phyloP scores from a whole-genome alignment of 108 stramenopile genomes.

The Cyclostephanos invisitatus region DNA sequence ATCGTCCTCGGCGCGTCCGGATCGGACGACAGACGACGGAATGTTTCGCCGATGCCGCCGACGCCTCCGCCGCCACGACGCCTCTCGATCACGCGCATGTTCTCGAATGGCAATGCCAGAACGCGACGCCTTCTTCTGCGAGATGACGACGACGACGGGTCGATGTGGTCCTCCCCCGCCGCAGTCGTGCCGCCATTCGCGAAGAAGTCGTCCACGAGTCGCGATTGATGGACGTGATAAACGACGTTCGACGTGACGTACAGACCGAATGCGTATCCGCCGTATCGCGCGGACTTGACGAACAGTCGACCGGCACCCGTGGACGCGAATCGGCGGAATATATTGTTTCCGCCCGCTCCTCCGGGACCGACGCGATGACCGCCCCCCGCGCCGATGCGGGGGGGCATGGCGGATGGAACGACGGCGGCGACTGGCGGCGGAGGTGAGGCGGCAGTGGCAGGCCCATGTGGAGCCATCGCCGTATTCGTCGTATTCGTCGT shows the following conservation, averaged over 20 bases:
- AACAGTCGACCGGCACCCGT: background rate
- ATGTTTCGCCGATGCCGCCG: background rate
- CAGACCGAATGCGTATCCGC: background rate
- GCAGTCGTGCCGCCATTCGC: too few relatives aligned
- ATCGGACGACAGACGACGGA: background rate
- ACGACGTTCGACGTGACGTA: background rate
- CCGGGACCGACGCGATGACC: too few relatives aligned
- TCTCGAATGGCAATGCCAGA: constrained; percentile 65
- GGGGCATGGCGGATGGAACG: too few relatives aligned
- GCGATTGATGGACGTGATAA: background rate
- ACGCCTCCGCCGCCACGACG: background rate
- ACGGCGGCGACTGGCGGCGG: too few relatives aligned
- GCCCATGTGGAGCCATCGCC: too few relatives aligned
- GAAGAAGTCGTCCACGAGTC: constrained; percentile 5
- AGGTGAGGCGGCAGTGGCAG: too few relatives aligned
- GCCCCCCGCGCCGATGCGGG: too few relatives aligned
- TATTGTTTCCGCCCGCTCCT: too few relatives aligned
- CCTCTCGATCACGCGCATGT: constrained; percentile 63
- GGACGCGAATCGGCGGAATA: background rate
- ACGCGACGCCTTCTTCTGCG: constrained; percentile 47
- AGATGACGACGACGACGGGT: background rate
- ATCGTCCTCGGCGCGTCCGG: constrained; percentile 20
- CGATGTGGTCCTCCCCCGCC: background rate
- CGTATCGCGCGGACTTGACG: background rate
- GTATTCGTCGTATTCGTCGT: too few relatives aligned